Evolutionary conservation across 306 rosid genomes (phyloP).

Genomic region (Calophaca sinica): DNA sequence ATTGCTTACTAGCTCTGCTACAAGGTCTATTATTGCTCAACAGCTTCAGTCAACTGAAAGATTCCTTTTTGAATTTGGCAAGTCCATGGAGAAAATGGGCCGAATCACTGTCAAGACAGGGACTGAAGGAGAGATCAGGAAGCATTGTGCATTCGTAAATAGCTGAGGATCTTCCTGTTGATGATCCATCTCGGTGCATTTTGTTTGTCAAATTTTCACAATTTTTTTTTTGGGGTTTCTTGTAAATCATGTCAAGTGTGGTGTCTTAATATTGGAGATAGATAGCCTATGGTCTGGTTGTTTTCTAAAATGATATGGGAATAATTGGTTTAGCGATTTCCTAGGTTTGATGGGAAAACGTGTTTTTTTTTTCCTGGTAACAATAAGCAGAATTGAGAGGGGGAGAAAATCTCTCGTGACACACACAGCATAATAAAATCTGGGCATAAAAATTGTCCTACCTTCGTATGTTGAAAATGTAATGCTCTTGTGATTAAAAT

Average conservation of each 20-base stretch:
- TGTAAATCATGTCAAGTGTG: constrained; percentile 5
- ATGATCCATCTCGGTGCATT: neutral
- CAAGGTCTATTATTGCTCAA: constrained; percentile 52
- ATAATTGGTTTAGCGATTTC: constrained; percentile 6
- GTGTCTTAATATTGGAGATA: neutral
- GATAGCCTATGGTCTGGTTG: neutral
- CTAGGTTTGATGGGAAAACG: neutral
- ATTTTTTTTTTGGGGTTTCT: constrained; percentile 34
- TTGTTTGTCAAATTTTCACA: neutral
- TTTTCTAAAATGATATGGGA: constrained; percentile 19
- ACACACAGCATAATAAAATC: neutral
- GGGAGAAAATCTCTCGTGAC: neutral
- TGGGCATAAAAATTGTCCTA: neutral
- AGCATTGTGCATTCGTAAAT: constrained; percentile 68
- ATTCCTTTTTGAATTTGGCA: constrained; percentile 64
- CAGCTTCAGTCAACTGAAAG: constrained; percentile 53
- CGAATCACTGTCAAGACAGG: constrained; percentile 62
- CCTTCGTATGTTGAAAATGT: neutral
- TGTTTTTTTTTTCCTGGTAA: neutral
- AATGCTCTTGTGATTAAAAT: neutral
- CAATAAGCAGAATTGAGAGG: constrained; percentile 10
- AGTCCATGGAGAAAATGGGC: constrained; percentile 86
- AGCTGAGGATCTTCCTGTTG: neutral
- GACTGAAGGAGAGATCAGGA: constrained; percentile 73
- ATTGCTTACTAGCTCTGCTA: constrained; percentile 54